Base-by-base conservation (phyloP, 208 protist genomes). In the Novymonas esmeraldas region DNA sequence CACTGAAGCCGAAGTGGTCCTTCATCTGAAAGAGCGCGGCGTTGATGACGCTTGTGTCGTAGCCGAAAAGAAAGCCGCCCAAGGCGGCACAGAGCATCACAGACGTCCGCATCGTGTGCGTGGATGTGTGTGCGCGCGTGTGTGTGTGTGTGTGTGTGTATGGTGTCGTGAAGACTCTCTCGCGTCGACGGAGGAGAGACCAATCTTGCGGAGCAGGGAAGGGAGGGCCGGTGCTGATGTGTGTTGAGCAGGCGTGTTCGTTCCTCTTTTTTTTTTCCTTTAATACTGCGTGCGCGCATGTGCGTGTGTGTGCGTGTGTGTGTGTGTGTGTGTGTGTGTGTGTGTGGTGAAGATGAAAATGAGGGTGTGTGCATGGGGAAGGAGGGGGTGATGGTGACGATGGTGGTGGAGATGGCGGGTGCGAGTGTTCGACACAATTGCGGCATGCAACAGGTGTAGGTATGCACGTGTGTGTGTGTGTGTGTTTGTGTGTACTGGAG, bases 41-140 rank as follows among this genome's bases (percentile, higher is more conserved):
- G 41, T 95, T 96, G 65, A 98, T 92, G 36, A 98, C 86, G 64
- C 81, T 89, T 6, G 94, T 98, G 73, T 97, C 94, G 68, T 97
- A 98, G n/a, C 94, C 94, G 71, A 97, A 97, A 13, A 97, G 87
- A 65, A 94, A 90, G 11, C 94, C 94, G 57, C 92, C 92, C 38
- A 97, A 75, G 39, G 94, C 90, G 65, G 92, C 92, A 57, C 87
- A 96, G 22, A 92, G 50, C 76, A 82, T 93, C 33, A 95, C 75
- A 28, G 81, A 79, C 22, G 68, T 56, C 33, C 72, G 62, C 85
- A 88, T 87, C 6, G 26, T 61, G 31, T 4, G 38, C 16, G 7
- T 13, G 5, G 11, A 24, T 18, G 44, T 49, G 44, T 49, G 44
- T 18, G 44, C 24, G 39, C 18, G 44, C 1, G 44, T 24, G 44